Evolutionary conservation across 2,329 filamentous ascomycete species (phyloP), one percentile per base, ranked within the genome.

Genomic region (Aspergillus persii): DNA sequence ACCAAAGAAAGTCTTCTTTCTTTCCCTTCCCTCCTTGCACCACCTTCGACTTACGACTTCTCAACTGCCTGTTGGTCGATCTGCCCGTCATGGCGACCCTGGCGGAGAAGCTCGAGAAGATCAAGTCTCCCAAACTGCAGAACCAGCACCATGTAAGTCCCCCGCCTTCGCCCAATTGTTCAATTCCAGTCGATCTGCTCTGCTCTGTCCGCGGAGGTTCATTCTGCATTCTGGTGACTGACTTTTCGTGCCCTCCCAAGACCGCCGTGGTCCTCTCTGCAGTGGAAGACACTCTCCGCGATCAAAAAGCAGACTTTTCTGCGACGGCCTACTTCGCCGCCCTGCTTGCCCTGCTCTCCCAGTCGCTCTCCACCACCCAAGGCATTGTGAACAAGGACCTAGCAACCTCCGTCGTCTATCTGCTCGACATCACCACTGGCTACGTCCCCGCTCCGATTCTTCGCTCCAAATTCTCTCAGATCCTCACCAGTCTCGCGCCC

Each of bases 241-340:
- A 41, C n/a, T 2, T 41, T 18, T 41, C n/a, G 15, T 18, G 46
- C 61, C 47, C 49, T 46, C 12, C 54, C 58, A 41, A 70, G 69
- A 69, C 65, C 63, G 89, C 88, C 61, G 87, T 96, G 68, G 89
- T 99, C 62, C 87, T 99, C 64, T 87, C 89, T 66, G 93, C 94
- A 63, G 90, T 99, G 70, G 95, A 99, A 76, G 90, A 96, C 68
- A 97, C 92, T 47, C 86, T 99, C 60, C 88, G 89, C 74, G 90
- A 94, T 69, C 92, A 97, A 75, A 90, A 94, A 70, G 88, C 90
- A 58, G 86, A 91, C 58, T 84, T 89, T 60, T 93, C 91, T 1
- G 85, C 95, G 27, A 97, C 95, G 15, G 92, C 90, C 61, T 99
- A 98, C 79, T 97, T 98, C 73, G 93, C 93, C 15, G 93, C 95